Base-by-base conservation (phyloP, 1,284 basidiomycete species). In the Tetrapyrgos nigripes region DNA sequence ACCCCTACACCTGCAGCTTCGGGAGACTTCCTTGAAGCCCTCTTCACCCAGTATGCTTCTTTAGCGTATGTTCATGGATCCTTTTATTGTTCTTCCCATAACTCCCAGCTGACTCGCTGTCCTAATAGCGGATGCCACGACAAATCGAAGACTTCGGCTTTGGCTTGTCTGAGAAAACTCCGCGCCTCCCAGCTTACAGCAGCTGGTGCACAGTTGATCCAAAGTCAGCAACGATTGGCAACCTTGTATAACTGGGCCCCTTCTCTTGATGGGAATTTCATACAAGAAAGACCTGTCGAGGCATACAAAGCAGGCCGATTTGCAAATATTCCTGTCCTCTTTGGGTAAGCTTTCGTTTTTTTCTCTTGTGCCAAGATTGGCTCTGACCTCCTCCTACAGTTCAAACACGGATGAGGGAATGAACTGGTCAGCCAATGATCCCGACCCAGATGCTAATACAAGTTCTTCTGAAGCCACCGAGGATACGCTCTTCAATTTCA, bases 371-470 rank as follows among this genome's bases (percentile, higher is more conserved):
- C 27, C 40, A 14, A n/a, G n/a, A n/a, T n/a, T n/a, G n/a, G n/a
- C n/a, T n/a, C n/a, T 10, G 17, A 24, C 11, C 23, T 27, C 19
- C 8, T 11, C 23, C 23, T 17, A 19, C 28, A 63, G 62, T 21
- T 58, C 60, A 11, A 64, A 64, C 50, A 61, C 62, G 3, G 57
- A 61, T 44, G 62, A 64, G 52, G 62, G 60, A 23, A 53, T 57
- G 3, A 55, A 59, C 29, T 64, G 62, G 62, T 64, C 60, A 3
- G 50, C 43, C n/a, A 21, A 23, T 19, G 21, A 61, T 13, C 47
- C 45, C 5, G 52, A 59, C 19, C 59, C 62, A n/a, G 43, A 33
- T 23, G 62, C 62, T 1, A 64, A 64, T 31, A 59, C 62, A 8
- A 53, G 50, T n/a, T 50, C 51, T 40, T 51, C 62, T 3, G 50